Conservation (phyloP, 2,329 filamentous ascomycete genomes). For the Chaetomium strumarium region DNA sequence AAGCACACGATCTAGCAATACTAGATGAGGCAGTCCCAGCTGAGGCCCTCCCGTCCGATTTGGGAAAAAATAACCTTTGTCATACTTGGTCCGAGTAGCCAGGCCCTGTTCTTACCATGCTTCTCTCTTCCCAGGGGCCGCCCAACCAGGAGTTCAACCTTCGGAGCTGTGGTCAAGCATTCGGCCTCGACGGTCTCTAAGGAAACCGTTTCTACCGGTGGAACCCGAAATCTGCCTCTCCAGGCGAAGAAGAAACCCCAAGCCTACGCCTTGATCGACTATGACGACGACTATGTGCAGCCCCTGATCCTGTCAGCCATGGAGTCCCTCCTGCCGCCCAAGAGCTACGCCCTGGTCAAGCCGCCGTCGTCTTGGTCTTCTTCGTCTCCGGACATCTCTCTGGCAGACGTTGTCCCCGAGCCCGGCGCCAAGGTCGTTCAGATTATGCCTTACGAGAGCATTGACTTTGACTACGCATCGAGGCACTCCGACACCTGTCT, state of each 20-base stretch:
- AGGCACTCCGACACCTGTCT: constrained; percentile 56
- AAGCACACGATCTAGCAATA: constrained; percentile 24
- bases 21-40: constrained; percentile 10
- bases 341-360: constrained; percentile 50
- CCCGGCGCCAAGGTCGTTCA: constrained; percentile 54
- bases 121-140: constrained; percentile 7
- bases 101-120: constrained; percentile 14
- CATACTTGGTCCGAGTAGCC: neutral
- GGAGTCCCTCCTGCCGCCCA: constrained; percentile 50
- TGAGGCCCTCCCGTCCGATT: constrained; percentile 6
- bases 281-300: constrained; percentile 85
- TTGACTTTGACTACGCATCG: constrained; percentile 75
- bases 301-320: constrained; percentile 75
- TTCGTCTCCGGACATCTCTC: constrained; percentile 28
- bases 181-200: neutral
- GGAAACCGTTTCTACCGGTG: neutral
- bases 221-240: constrained; percentile 9
- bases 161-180: constrained; percentile 6
- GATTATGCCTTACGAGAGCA: constrained; percentile 77
- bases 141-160: constrained; percentile 9
- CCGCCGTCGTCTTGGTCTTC: constrained; percentile 29
- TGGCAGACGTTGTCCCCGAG: constrained; percentile 33
- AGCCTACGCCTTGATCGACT: constrained; percentile 70
- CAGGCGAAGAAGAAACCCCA: constrained; percentile 27
- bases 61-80: constrained; percentile 1